Percentiles rank a stretch among this genome's conserved stretches.
Evolutionary conservation across 768 basidiomycete species (phyloP).

Genomic region (Mrakia frigida): DNA sequence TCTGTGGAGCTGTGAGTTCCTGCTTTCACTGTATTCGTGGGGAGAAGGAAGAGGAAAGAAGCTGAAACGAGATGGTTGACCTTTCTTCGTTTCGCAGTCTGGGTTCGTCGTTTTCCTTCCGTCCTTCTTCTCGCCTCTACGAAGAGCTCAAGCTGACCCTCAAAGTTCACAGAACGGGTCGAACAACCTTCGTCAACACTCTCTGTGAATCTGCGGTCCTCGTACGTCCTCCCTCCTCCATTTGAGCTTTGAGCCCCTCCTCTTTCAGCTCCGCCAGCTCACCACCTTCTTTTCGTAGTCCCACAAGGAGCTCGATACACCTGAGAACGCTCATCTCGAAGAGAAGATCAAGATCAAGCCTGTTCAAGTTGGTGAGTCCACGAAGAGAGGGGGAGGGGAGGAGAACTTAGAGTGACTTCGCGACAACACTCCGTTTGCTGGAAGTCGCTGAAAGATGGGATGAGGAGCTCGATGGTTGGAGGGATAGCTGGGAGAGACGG

Average conservation of each 20-base stretch:
- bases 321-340: conserved; percentile 84
- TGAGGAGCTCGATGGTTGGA: neutral
- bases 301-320: conserved; percentile 38
- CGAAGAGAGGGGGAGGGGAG: neutral
- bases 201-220: conserved; percentile 55
- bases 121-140: too few species aligned
- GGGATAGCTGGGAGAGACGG: neutral
- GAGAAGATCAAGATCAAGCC: conserved; percentile 93
- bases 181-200: conserved; percentile 72
- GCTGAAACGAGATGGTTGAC: neutral
- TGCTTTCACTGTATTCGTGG: conserved; percentile 25
- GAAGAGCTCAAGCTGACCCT: neutral
- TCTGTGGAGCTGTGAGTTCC: conserved; percentile 65
- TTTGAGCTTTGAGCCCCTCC: neutral
- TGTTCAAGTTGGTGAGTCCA: conserved; percentile 69
- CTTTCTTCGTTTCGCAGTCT: neutral
- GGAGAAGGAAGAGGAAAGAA: conserved; percentile 28
- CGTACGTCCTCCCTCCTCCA: conserved; percentile 8
- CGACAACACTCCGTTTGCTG: neutral
- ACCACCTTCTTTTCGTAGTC: neutral
- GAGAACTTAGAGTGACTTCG: neutral
- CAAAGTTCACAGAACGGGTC: conserved; percentile 7
- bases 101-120: neutral
- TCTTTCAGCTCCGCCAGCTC: neutral
- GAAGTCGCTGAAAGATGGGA: neutral